A percentile compares a stretch with the other conserved stretches of the same genome.
Evolutionary conservation across 192 early-diverging fungal genomes (phyloP).

Genomic region (Podila minutissima): DNA sequence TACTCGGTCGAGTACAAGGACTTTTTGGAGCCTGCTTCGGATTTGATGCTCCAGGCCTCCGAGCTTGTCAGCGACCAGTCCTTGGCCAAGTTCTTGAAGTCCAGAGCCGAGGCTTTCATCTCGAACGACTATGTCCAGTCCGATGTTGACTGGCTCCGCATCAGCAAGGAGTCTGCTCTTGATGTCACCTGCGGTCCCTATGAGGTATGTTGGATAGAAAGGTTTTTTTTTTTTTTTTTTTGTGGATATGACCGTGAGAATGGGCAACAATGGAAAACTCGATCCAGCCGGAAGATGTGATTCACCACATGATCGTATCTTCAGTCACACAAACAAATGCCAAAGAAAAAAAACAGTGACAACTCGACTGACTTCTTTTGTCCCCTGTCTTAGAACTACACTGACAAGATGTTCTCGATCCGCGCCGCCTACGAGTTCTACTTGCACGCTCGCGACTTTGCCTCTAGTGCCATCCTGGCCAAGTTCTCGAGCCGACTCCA

Average conservation of each 20-base stretch:
- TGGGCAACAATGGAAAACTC: not conserved
- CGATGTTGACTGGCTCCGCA: constrained; percentile 75
- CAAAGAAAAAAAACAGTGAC: not conserved
- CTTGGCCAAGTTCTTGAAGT: constrained; percentile 67
- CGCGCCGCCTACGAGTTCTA: constrained; percentile 78
- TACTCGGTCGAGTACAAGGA: constrained; percentile 70
- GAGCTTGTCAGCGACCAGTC: constrained; percentile 62
- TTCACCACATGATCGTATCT: too few relatives aligned
- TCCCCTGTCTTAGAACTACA: constrained; percentile 55
- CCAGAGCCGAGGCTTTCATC: constrained; percentile 64
- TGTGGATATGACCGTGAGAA: not conserved
- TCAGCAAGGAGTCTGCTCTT: constrained; percentile 67
- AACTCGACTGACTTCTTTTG: not conserved
- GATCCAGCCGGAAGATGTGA: constrained; percentile 4
- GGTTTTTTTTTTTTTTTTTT: not conserved
- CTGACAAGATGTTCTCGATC: constrained; percentile 69
- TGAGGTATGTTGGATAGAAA: constrained; percentile 53
- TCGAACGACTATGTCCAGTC: constrained; percentile 73
- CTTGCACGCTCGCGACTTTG: constrained; percentile 73
- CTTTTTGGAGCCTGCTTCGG: constrained; percentile 61
- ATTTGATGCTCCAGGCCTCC: constrained; percentile 65
- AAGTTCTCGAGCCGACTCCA: constrained; percentile 73
- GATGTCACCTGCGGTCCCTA: constrained; percentile 79
- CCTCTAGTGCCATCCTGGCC: constrained; percentile 62
- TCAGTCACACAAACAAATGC: not conserved